Percentiles rank a stretch among this genome's conserved stretches.
phyloP scores from a whole-genome alignment of 495 filamentous ascomycete genomes.

The Daldinia loculata region DNA sequence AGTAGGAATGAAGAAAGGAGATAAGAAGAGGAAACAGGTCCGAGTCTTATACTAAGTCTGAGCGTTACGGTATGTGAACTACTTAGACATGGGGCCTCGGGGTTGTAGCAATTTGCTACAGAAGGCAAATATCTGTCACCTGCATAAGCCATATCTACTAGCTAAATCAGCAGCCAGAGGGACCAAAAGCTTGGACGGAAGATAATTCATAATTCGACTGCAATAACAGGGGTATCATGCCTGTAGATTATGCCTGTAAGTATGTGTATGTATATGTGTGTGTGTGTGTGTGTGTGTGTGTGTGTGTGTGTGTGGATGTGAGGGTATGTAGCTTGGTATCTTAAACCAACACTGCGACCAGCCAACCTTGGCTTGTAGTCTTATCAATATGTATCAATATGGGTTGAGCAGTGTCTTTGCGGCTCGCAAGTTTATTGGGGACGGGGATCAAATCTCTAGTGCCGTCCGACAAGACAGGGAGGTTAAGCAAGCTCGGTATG shows the following conservation, averaged over 20 bases:
- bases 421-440: slow-evolving; percentile 37
- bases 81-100: background rate
- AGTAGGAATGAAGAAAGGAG: slow-evolving; percentile 15
- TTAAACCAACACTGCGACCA: background rate
- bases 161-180: background rate
- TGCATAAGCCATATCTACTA: slow-evolving; percentile 24
- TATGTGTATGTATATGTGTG: background rate
- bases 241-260: slow-evolving; percentile 27
- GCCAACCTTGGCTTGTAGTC: slow-evolving; percentile 26
- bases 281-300: background rate
- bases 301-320: background rate
- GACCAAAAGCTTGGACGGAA: background rate
- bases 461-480: slow-evolving; percentile 19
- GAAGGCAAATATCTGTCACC: slow-evolving; percentile 22
- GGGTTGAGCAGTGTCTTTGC: slow-evolving; percentile 19
- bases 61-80: slow-evolving; percentile 11
- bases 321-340: slow-evolving; percentile 25
- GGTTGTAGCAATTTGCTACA: slow-evolving; percentile 22
- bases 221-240: slow-evolving; percentile 28
- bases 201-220: slow-evolving; percentile 16
- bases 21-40: slow-evolving; percentile 9
- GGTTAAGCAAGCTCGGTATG: background rate
- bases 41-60: slow-evolving; percentile 40
- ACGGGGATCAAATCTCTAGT: slow-evolving; percentile 21
- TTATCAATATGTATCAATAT: slow-evolving; percentile 16